Conservation (phyloP, 75 land plant species). For the Selaginella moellendorffii region DNA sequence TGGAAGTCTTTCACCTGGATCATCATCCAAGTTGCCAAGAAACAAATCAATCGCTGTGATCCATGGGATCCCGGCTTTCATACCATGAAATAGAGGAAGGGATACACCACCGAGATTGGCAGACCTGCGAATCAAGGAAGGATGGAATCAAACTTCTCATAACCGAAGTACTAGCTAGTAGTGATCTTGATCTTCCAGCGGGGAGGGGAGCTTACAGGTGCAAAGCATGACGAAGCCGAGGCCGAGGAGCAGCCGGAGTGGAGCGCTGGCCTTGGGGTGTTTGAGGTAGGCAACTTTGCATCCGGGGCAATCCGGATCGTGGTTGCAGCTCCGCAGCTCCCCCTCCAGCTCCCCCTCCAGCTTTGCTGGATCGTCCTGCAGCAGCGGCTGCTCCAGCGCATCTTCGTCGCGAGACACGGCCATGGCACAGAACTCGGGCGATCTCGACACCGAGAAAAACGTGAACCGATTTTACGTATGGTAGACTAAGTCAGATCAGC, state of each 20-base stretch:
- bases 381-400: too few relatives aligned
- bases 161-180: too few relatives aligned
- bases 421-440: too few relatives aligned
- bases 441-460: too few relatives aligned
- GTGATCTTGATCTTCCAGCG: too few relatives aligned
- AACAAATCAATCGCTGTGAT: not conserved
- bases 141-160: too few relatives aligned
- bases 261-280: not conserved
- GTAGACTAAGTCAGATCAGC: too few relatives aligned
- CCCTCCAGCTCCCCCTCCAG: too few relatives aligned
- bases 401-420: too few relatives aligned
- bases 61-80: not conserved
- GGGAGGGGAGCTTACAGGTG: not conserved
- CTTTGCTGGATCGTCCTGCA: too few relatives aligned
- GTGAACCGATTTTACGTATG: too few relatives aligned
- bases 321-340: not conserved
- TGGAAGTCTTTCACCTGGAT: slow-evolving; percentile 46
- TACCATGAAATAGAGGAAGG: slow-evolving; percentile 47
- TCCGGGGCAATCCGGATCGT: not conserved
- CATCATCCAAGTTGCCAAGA: slow-evolving; percentile 1
- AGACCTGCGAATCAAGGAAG: slow-evolving; percentile 41
- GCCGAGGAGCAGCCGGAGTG: not conserved
- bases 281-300: not conserved
- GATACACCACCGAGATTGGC: slow-evolving; percentile 38
- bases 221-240: not conserved